phyloP scores from a whole-genome alignment of 768 basidiomycete species.

The Xerocomellus intermedius region DNA sequence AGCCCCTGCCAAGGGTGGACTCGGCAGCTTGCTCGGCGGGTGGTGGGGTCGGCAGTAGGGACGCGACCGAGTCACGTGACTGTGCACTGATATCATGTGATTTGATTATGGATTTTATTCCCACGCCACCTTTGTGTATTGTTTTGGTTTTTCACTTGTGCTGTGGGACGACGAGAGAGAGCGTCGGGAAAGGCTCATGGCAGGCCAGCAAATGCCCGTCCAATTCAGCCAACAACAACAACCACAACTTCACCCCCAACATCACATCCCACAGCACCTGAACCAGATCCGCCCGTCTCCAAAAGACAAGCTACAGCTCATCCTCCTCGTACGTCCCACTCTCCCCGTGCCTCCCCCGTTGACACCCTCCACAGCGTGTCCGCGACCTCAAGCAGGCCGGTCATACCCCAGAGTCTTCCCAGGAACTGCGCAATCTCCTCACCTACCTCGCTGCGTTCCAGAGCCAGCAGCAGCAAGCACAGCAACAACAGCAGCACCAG shows the following conservation, averaged over 20 bases:
- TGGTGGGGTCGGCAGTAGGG: constrained; percentile 65
- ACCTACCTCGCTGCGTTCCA: constrained; percentile 36
- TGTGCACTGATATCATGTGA: constrained; percentile 13
- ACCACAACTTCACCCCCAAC: constrained; percentile 12
- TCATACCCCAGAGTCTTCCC: constrained; percentile 42
- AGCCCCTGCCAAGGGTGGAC: constrained; percentile 47
- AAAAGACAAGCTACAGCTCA: constrained; percentile 28
- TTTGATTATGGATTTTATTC: constrained; percentile 1
- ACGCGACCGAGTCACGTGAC: constrained; percentile 3
- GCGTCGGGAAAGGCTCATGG: constrained; percentile 15
- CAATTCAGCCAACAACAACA: constrained; percentile 24
- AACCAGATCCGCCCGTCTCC: constrained; percentile 10
- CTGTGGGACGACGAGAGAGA: constrained; percentile 9
- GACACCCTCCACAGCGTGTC: constrained; percentile 38
- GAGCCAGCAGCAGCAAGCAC: constrained; percentile 24
- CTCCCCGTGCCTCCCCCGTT: neutral
- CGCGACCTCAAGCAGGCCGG: constrained; percentile 43
- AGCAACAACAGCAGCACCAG: constrained; percentile 30
- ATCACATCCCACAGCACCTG: neutral
- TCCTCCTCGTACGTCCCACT: constrained; percentile 14
- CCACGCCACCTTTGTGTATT: constrained; percentile 22
- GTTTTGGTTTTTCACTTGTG: constrained; percentile 19
- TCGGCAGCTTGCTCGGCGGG: constrained; percentile 69
- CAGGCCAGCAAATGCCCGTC: constrained; percentile 25
- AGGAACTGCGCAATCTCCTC: constrained; percentile 43